Percentiles rank a stretch among this genome's conserved stretches.
Evolutionary conservation across 2,329 filamentous ascomycete genomes (phyloP).

Genomic region (Myrmaecium sp.): DNA sequence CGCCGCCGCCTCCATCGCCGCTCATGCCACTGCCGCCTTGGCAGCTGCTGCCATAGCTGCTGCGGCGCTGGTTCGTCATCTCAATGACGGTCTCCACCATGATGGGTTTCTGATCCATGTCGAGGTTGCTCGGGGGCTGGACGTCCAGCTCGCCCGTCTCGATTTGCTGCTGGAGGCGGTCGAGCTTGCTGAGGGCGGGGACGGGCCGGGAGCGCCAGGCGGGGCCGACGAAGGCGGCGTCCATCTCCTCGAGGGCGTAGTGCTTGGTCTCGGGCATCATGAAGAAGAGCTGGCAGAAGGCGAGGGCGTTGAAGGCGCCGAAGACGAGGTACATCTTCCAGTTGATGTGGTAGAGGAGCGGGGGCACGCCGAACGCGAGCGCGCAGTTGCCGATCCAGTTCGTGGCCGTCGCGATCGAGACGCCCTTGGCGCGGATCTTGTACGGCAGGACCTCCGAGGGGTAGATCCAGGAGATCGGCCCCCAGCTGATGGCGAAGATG

Average conservation of each 20-base stretch:
- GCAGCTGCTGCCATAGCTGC: conserved; percentile 1
- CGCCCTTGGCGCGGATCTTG: conserved; percentile 24
- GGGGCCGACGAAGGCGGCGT: conserved; percentile 23
- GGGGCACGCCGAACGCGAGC: conserved; percentile 24
- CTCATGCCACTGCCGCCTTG: too few species aligned
- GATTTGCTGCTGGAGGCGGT: conserved; percentile 18
- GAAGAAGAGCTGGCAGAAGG: conserved; percentile 22
- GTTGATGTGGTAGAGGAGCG: conserved; percentile 23
- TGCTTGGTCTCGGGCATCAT: conserved; percentile 23
- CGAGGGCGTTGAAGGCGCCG: conserved; percentile 20
- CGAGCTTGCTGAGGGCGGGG: too few species aligned
- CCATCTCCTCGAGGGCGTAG: conserved; percentile 25
- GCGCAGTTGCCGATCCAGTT: conserved; percentile 24
- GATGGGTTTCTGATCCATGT: conserved; percentile 3
- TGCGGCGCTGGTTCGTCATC: conserved; percentile 1
- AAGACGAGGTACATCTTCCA: conserved; percentile 28
- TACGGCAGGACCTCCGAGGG: conserved; percentile 23
- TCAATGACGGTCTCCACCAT: conserved; percentile 3
- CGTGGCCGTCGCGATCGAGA: conserved; percentile 20
- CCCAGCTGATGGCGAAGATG: conserved; percentile 27
- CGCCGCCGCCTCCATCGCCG: too few species aligned
- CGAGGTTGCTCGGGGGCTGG: too few species aligned
- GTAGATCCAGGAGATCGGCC: conserved; percentile 19
- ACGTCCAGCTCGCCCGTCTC: conserved; percentile 14
- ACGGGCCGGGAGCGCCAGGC: too few species aligned